phyloP scores from a whole-genome alignment of 2,329 filamentous ascomycete genomes.

The Coniochaeta sp. region DNA sequence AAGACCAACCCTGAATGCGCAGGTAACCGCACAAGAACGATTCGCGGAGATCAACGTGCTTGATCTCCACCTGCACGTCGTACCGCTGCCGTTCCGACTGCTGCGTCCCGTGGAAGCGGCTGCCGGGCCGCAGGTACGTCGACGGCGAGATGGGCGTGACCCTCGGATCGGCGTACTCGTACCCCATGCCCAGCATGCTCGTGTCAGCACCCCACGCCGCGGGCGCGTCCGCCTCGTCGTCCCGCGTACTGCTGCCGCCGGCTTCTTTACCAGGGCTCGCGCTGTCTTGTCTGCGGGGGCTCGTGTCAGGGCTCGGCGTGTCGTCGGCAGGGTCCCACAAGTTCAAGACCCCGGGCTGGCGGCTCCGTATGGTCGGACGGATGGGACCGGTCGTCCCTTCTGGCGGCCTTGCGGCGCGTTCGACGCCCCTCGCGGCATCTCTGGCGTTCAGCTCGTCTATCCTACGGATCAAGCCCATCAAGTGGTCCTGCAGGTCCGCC shows the following conservation, averaged over 20 bases:
- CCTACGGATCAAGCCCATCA: neutral
- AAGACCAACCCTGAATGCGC: slow-evolving; percentile 73
- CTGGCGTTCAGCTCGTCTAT: neutral
- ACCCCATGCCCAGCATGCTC: slow-evolving; percentile 22
- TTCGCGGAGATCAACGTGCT: slow-evolving; percentile 89
- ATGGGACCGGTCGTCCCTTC: neutral
- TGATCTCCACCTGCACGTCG: slow-evolving; percentile 93
- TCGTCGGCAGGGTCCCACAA: no score
- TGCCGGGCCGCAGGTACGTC: slow-evolving; percentile 79
- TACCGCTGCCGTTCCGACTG: slow-evolving; percentile 90
- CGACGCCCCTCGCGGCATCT: neutral
- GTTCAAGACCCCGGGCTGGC: no score
- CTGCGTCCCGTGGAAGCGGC: slow-evolving; percentile 83
- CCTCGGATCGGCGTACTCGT: slow-evolving; percentile 25
- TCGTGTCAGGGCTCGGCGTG: no score
- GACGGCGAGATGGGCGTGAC: slow-evolving; percentile 73
- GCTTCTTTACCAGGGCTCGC: neutral
- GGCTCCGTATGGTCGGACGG: neutral
- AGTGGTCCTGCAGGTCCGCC: neutral
- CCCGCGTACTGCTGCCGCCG: neutral
- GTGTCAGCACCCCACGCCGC: slow-evolving; percentile 20
- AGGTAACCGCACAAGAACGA: slow-evolving; percentile 94
- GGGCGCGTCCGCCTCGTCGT: neutral
- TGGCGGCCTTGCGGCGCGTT: neutral
- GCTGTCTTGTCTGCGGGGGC: neutral